A percentile compares a stretch with the other conserved stretches of the same genome.
These are phyloP conservation scores for Coniochaeta ligniaria DNA, from an alignment of 2,329 filamentous ascomycete species.

Conservation along the genomic window DNA sequence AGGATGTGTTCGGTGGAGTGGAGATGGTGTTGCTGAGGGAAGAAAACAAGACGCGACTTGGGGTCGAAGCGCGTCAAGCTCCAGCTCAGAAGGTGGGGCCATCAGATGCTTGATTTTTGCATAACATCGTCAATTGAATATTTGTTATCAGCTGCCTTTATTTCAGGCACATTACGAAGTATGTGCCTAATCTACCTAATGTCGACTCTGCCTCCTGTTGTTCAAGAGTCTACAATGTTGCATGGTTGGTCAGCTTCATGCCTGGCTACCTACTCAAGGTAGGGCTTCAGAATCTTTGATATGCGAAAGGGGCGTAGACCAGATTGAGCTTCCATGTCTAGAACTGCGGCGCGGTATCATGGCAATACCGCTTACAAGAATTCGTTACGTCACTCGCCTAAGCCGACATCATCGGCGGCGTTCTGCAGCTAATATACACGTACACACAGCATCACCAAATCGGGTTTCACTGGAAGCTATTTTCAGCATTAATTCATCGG, in stretches of 20 bases:
- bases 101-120: background rate
- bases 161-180: too few species aligned
- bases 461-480: background rate
- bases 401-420: background rate
- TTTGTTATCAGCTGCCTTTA: background rate
- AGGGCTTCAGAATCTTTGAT: too few species aligned
- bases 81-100: background rate
- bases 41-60: constrained; percentile 2
- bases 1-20: background rate
- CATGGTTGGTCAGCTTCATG: too few species aligned
- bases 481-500: background rate
- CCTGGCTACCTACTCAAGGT: too few species aligned
- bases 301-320: too few species aligned
- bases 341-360: background rate
- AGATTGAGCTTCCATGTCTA: too few species aligned
- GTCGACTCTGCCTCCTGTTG: too few species aligned
- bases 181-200: too few species aligned
- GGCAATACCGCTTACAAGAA: background rate
- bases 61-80: background rate
- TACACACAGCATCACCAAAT: background rate
- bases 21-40: background rate
- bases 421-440: background rate
- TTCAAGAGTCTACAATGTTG: too few species aligned
- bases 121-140: background rate
- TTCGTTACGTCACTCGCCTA: background rate